Conservation (phyloP, 2,329 filamentous ascomycete species). For the Ophiostoma sp. region DNA sequence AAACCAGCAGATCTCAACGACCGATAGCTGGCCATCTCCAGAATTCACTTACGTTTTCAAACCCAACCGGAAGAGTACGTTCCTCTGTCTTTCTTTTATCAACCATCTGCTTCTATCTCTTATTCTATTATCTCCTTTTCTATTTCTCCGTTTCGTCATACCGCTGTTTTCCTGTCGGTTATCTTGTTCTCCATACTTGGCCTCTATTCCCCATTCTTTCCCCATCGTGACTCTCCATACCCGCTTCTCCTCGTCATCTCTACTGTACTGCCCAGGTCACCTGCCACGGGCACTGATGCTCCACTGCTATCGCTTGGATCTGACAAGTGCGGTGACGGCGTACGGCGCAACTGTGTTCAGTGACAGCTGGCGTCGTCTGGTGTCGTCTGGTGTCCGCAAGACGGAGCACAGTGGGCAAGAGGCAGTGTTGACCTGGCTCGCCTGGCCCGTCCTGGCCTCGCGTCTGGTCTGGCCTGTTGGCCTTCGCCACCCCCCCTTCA, state of each 20-base stretch:
- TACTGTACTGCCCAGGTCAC: not conserved
- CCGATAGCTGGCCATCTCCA: not conserved
- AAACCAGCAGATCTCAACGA: not conserved
- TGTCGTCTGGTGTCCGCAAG: not conserved
- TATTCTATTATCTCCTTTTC: not conserved
- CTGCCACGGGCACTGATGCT: not conserved
- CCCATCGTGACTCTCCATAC: constrained; percentile 12
- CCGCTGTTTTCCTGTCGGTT: not conserved
- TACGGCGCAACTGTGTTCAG: not conserved
- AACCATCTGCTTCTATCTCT: not conserved
- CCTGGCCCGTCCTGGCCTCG: not conserved
- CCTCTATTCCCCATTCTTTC: not conserved
- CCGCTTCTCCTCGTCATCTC: not conserved
- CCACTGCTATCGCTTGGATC: constrained; percentile 9
- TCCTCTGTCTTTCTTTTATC: not conserved
- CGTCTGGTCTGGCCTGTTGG: not conserved
- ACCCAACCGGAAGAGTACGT: constrained; percentile 16
- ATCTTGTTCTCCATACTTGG: constrained; percentile 8
- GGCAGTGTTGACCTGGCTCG: not conserved
- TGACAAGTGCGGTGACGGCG: not conserved
- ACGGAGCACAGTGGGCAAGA: not conserved
- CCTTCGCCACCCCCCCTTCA: not conserved
- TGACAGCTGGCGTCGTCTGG: not conserved
- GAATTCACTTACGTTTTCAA: constrained; percentile 1
- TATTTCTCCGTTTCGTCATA: not conserved